Conservation (phyloP, 257 asterid species). For the Nicotiana tomentosiformis region DNA sequence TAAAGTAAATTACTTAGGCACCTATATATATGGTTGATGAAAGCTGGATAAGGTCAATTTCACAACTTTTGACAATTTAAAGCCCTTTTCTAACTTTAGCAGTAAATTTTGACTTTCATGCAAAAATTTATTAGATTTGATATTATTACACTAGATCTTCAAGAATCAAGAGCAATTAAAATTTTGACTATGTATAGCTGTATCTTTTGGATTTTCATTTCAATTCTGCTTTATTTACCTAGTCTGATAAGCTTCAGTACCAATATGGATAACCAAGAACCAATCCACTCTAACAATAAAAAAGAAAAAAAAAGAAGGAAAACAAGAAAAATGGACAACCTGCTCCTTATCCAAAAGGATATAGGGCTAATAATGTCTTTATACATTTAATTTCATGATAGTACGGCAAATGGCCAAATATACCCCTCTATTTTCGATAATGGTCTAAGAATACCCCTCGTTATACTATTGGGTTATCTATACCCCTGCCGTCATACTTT, state of each 20-base stretch:
- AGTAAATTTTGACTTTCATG: conserved; percentile 1
- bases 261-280: background rate
- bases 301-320: fast-evolving
- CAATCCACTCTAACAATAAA: background rate
- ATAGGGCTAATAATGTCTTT: background rate
- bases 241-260: background rate
- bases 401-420: too few species aligned
- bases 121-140: background rate
- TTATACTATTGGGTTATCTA: too few species aligned
- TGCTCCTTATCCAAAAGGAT: background rate
- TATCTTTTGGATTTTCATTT: background rate
- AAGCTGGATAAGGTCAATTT: background rate
- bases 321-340: background rate
- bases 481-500: too few species aligned
- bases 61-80: background rate
- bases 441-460: too few species aligned
- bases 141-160: background rate
- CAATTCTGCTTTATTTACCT: background rate
- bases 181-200: background rate
- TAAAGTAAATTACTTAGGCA: background rate
- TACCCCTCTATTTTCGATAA: too few species aligned
- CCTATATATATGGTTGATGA: background rate
- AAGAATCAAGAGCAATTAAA: background rate
- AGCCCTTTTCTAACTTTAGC: background rate
- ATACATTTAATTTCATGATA: too few species aligned